Percentiles rank a stretch among this genome's conserved stretches.
These are phyloP conservation scores for Amphicarpaea edgeworthii DNA, from an alignment of 306 rosid genomes.

Conservation along the genomic window DNA sequence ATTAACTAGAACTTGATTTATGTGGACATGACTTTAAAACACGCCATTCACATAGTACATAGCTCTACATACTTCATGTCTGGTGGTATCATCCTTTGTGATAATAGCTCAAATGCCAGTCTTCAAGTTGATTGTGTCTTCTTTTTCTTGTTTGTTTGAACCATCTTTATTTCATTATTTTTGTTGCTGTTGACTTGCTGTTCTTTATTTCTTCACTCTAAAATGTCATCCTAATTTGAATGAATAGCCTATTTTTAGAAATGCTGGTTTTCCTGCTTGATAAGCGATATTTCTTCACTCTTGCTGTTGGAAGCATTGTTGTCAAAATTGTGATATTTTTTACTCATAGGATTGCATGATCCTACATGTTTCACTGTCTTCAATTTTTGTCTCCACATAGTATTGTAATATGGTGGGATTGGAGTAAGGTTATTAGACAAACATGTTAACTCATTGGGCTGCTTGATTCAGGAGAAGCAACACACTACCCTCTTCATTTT, in stretches of 20 bases:
- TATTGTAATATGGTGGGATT: too few relatives aligned
- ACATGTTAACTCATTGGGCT: too few relatives aligned
- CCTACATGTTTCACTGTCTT: background rate
- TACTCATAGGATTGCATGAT: background rate
- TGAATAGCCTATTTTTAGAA: slow-evolving; percentile 9
- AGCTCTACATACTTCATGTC: background rate
- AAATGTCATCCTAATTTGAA: background rate
- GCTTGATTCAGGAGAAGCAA: background rate
- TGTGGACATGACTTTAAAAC: slow-evolving; percentile 1
- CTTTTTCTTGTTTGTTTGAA: background rate
- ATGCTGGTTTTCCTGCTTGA: slow-evolving; percentile 9
- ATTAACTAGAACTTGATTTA: background rate
- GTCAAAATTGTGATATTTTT: background rate
- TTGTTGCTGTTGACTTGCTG: background rate
- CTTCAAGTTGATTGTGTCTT: slow-evolving; percentile 19
- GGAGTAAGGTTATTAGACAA: too few relatives aligned
- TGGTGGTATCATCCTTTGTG: slow-evolving; percentile 11
- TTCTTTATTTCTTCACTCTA: background rate
- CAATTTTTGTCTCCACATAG: too few relatives aligned
- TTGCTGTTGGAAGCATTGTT: background rate
- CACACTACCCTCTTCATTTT: background rate
- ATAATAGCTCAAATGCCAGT: slow-evolving; percentile 30
- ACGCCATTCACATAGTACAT: background rate
- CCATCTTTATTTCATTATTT: background rate
- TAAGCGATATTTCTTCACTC: slow-evolving; percentile 8